Evolutionary conservation across 2,329 filamentous ascomycete genomes (phyloP), one percentile per base, ranked within the genome.

Genomic region (Neocucurbitaria cava): DNA sequence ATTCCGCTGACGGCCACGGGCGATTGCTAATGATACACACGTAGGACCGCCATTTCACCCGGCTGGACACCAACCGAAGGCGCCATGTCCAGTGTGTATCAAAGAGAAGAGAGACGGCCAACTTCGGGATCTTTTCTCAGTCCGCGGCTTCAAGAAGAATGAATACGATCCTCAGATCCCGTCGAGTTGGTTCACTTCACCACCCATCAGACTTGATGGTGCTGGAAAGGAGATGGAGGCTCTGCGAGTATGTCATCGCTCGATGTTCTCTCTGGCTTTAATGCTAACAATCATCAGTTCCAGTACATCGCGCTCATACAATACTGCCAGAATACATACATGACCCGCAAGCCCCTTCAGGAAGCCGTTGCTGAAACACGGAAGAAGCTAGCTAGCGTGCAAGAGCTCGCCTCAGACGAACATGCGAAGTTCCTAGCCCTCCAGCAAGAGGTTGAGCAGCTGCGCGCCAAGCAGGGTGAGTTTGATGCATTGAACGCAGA

Each of bases 41-140:
- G 43, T 35, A 83, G 81, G 75, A 13, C 77, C 75, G 9, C 76
- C 79, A 2, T 82, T 83, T 45, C 76, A 82, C 57, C 72, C 76
- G 0, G 68, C 72, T 28, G 74, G 72, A 11, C 57, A 76, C 43
- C 70, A 65, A 30, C 80, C 81, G 2, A 65, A 65, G 28, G 78
- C 79, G 6, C 64, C 75, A 17, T 83, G 81, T 56, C 81, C 81
- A 2, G 64, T 78, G 1, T 83, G 81, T 56, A 48, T 69, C 15
- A 64, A 60, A 9, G 71, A 77, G 15, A 73, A 69, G 23, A 65
- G 66, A 49, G 76, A 81, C 40, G 40, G 59, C 5, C 59, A 63
- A 3, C 59, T 62, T 20, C 76, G 74, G 49, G 70, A 74, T 9
- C 68, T 83, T 10, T 82, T 76, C 57, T 76, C 75, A 3, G 75